Percentiles rank a stretch among this genome's conserved stretches.
Conservation (phyloP, 345 rosid genomes). For the Eucalyptus erythrocorys region DNA sequence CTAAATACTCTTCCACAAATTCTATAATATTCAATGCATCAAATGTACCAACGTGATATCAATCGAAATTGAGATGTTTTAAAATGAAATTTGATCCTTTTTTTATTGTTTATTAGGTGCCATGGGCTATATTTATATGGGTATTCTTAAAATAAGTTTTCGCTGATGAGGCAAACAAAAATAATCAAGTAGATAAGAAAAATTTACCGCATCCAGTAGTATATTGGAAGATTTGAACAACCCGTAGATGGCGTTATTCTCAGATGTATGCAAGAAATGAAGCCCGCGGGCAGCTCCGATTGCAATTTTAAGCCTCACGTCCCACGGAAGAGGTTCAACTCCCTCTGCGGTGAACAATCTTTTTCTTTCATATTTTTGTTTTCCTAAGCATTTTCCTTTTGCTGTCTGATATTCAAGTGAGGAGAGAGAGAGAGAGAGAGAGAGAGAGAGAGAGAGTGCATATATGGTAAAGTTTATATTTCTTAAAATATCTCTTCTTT, state of each 20-base stretch:
- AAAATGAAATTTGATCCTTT: neutral
- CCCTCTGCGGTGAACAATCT: neutral
- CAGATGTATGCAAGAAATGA: constrained; percentile 51
- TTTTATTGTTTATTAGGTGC: neutral
- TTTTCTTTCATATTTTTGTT: neutral
- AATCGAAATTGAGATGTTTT: neutral
- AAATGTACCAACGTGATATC: rapidly evolving
- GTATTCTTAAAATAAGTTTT: neutral
- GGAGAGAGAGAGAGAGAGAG: rapidly evolving
- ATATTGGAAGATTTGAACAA: constrained; percentile 79
- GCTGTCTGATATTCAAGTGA: neutral
- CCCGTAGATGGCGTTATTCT: constrained; percentile 62
- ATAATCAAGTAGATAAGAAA: neutral
- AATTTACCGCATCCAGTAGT: constrained; percentile 54
- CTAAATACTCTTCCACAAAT: too few relatives aligned
- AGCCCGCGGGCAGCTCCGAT: constrained; percentile 76
- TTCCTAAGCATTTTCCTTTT: neutral
- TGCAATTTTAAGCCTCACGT: constrained; percentile 20
- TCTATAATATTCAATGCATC: neutral
- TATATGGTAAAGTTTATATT: too few relatives aligned
- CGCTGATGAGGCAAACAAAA: neutral
- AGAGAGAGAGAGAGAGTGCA: rapidly evolving
- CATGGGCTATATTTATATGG: neutral
- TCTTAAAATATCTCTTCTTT: too few relatives aligned
- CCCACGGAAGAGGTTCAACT: constrained; percentile 38